Percentiles rank a stretch among this genome's conserved stretches.
Evolutionary conservation across 805 yeast species (phyloP).

Genomic region (Wickerhamomyces mucosus): DNA sequence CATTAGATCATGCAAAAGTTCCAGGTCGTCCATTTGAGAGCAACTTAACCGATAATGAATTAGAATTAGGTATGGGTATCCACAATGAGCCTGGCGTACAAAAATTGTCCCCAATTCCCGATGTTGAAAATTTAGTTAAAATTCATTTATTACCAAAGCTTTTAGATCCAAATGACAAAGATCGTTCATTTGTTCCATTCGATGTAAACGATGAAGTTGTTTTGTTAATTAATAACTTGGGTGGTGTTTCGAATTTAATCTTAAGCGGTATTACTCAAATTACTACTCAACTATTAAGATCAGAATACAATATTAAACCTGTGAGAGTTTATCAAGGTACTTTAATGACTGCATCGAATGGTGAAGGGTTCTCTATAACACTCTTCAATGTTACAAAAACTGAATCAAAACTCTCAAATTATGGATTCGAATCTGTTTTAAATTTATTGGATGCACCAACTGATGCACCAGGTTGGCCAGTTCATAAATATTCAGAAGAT

Average conservation of each 20-base stretch:
- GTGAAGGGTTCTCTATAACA: conserved; percentile 87
- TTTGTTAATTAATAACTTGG: conserved; percentile 73
- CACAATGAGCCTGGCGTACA: conserved; percentile 90
- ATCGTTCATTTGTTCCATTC: conserved; percentile 75
- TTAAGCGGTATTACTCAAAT: conserved; percentile 61
- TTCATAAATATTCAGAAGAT: conserved; percentile 16
- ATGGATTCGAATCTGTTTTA: conserved; percentile 29
- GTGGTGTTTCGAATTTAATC: conserved; percentile 81
- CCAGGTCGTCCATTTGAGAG: conserved; percentile 67
- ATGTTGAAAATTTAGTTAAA: conserved; percentile 48
- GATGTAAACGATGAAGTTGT: conserved; percentile 54
- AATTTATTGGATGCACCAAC: conserved; percentile 62
- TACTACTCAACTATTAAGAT: conserved; percentile 41
- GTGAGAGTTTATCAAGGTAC: conserved; percentile 65
- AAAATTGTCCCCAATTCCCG: conserved; percentile 48
- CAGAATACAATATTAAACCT: conserved; percentile 49
- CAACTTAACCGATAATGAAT: conserved; percentile 47
- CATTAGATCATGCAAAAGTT: conserved; percentile 81
- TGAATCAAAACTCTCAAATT: conserved; percentile 22
- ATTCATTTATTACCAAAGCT: conserved; percentile 52
- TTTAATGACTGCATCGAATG: conserved; percentile 81
- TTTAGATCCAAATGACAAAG: conserved; percentile 53
- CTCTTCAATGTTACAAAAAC: conserved; percentile 59
- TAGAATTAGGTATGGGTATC: conserved; percentile 92
- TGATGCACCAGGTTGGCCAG: conserved; percentile 74